These are phyloP conservation scores for Candida maltosa DNA, from an alignment of 805 yeast genomes.

Conservation along the genomic window DNA sequence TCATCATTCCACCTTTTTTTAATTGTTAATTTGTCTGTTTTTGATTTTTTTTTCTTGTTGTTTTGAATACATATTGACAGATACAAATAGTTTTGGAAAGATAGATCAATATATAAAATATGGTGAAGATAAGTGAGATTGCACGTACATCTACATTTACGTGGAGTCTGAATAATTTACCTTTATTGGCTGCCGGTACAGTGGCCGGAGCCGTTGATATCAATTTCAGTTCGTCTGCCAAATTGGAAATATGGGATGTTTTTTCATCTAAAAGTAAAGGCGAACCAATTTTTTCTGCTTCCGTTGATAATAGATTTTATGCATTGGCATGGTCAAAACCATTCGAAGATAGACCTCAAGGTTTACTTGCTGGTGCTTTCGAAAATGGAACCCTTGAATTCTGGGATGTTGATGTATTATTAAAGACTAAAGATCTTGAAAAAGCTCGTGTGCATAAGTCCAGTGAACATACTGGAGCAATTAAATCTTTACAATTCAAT, in stretches of 20 bases:
- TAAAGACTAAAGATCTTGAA: constrained; percentile 37
- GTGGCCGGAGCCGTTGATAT: constrained; percentile 96
- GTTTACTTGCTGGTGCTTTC: constrained; percentile 81
- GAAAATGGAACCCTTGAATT: constrained; percentile 79
- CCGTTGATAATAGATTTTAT: constrained; percentile 50
- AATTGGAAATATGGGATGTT: constrained; percentile 78
- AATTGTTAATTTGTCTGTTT: too few species aligned
- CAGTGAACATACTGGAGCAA: constrained; percentile 62
- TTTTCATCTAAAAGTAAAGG: constrained; percentile 32
- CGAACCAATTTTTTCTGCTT: constrained; percentile 32
- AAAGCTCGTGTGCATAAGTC: constrained; percentile 49
- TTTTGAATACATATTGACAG: too few species aligned
- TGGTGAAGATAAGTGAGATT: constrained; percentile 85
- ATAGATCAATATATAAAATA: too few species aligned
- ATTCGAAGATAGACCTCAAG: constrained; percentile 43
- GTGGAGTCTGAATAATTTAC: constrained; percentile 79
- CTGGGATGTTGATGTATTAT: constrained; percentile 64
- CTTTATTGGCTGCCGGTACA: constrained; percentile 84
- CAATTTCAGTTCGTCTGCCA: constrained; percentile 73
- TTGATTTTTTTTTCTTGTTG: too few species aligned
- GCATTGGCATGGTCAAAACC: constrained; percentile 81
- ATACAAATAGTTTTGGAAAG: too few species aligned
- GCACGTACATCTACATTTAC: constrained; percentile 91
- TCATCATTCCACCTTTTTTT: too few species aligned
- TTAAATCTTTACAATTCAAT: constrained; percentile 73